Percentiles rank a stretch among this genome's conserved stretches.
Evolutionary conservation across 1,284 basidiomycete genomes (phyloP).

Genomic region (Cystobasidiaceae sp.): DNA sequence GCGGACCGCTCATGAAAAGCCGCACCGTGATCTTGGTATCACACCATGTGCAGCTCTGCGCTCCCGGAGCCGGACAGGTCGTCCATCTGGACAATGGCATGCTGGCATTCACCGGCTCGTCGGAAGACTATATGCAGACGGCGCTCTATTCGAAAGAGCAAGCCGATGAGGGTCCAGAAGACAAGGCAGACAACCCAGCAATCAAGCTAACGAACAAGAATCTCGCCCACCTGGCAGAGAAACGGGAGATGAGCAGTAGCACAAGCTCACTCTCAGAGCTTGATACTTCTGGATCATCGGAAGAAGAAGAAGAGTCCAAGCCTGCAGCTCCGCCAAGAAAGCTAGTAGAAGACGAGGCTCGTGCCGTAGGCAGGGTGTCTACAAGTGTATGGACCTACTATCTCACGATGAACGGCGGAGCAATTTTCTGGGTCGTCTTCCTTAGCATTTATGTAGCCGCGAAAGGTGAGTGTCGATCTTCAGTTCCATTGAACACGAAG

Average conservation of each 20-base stretch:
- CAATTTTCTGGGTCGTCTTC: slow-evolving; percentile 68
- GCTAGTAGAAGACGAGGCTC: slow-evolving; percentile 81
- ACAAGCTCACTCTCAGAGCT: slow-evolving; percentile 39
- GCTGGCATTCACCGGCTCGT: background rate
- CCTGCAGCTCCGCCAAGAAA: slow-evolving; percentile 58
- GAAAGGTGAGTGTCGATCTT: slow-evolving; percentile 63
- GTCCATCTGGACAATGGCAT: slow-evolving; percentile 2
- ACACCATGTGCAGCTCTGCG: slow-evolving; percentile 57
- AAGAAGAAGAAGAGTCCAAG: slow-evolving; percentile 55
- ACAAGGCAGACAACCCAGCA: background rate
- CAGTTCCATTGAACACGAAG: no score
- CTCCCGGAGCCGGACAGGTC: slow-evolving; percentile 34
- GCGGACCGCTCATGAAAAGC: slow-evolving; percentile 66
- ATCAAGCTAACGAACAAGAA: background rate
- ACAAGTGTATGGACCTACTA: slow-evolving; percentile 76
- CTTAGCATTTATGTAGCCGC: slow-evolving; percentile 57
- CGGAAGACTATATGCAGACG: slow-evolving; percentile 47
- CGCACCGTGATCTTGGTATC: slow-evolving; percentile 84
- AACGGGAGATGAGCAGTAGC: slow-evolving; percentile 44
- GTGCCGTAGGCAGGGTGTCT: slow-evolving; percentile 75
- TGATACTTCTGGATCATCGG: slow-evolving; percentile 36
- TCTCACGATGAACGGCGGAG: slow-evolving; percentile 49
- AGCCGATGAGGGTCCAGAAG: slow-evolving; percentile 37
- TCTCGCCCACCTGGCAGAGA: slow-evolving; percentile 4
- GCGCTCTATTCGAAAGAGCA: slow-evolving; percentile 48